Conservation (phyloP, 2,329 filamentous ascomycete genomes). For the Aspergillus versicolor region DNA sequence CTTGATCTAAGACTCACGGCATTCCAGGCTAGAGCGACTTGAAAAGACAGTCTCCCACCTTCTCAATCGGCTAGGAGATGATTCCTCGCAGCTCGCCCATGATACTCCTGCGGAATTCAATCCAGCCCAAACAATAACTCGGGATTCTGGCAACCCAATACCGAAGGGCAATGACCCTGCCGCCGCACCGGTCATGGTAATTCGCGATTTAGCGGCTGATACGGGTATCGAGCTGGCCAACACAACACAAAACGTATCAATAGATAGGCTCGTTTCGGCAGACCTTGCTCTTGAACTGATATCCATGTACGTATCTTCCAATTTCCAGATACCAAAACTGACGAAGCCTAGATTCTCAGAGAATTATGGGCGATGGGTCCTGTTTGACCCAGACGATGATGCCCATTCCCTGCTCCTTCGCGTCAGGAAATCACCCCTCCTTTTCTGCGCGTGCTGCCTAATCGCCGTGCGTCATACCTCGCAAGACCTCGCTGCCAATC, state of each 20-base stretch:
- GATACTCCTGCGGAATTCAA: not conserved
- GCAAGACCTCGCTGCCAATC: constrained; percentile 34
- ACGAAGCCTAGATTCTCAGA: constrained; percentile 33
- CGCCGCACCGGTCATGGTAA: constrained; percentile 7
- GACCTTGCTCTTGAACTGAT: not conserved
- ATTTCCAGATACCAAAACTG: not conserved
- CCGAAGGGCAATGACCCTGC: not conserved
- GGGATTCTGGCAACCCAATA: not conserved
- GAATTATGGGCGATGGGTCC: constrained; percentile 46
- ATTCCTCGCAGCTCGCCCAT: not conserved
- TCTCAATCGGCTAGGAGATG: constrained; percentile 6
- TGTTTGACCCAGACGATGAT: constrained; percentile 31
- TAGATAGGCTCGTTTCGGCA: not conserved
- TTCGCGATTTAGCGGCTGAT: constrained; percentile 8
- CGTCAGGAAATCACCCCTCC: constrained; percentile 38
- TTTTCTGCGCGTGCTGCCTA: constrained; percentile 41
- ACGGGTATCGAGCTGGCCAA: constrained; percentile 1
- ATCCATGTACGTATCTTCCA: not conserved
- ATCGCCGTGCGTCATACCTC: constrained; percentile 46
- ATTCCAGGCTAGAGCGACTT: constrained; percentile 1
- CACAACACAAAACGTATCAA: not conserved
- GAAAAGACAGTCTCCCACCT: constrained; percentile 3
- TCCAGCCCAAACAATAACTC: not conserved
- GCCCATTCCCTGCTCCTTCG: constrained; percentile 29
- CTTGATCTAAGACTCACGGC: not conserved